Base-by-base conservation (phyloP, 805 yeast species). In the Tetrapisispora nanseiensis region DNA sequence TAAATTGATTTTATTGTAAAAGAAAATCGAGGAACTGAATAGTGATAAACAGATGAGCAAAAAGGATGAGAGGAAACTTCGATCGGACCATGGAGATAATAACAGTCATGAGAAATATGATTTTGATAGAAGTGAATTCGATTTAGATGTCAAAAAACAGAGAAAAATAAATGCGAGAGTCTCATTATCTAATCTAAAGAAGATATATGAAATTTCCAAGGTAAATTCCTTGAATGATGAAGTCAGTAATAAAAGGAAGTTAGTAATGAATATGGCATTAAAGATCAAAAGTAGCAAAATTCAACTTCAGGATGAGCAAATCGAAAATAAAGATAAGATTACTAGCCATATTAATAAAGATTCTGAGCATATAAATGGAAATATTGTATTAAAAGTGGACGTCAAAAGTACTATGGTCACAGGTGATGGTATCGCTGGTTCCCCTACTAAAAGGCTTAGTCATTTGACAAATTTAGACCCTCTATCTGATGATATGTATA, bases 401-500 rank as follows among this genome's bases (percentile, higher is more conserved):
- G n/a, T n/a, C n/a, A n/a, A n/a, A n/a, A n/a, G n/a, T n/a, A n/a
- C n/a, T n/a, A n/a, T n/a, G n/a, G n/a, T n/a, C n/a, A n/a, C n/a
- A n/a, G n/a, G n/a, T n/a, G n/a, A n/a, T n/a, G n/a, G n/a, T n/a
- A n/a, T n/a, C n/a, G n/a, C n/a, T n/a, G n/a, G n/a, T n/a, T n/a
- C n/a, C n/a, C n/a, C n/a, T n/a, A n/a, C n/a, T n/a, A n/a, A n/a
- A n/a, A n/a, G n/a, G n/a, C n/a, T n/a, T n/a, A n/a, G n/a, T n/a
- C n/a, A n/a, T n/a, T n/a, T n/a, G n/a, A n/a, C n/a, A n/a, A n/a
- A n/a, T n/a, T n/a, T n/a, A n/a, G 80, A 75, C 50, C 75, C 78
- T 4, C 61, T 83, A 37, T 51, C 59, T 1, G 82, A 77, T 54
- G 49, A 55, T 0, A 16, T 64, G 12, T 78, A 65, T 54, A 51